A percentile compares a stretch with the other conserved stretches of the same genome.
These are phyloP conservation scores for Cytospora mali DNA, from an alignment of 2,329 filamentous ascomycete genomes.

Conservation along the genomic window DNA sequence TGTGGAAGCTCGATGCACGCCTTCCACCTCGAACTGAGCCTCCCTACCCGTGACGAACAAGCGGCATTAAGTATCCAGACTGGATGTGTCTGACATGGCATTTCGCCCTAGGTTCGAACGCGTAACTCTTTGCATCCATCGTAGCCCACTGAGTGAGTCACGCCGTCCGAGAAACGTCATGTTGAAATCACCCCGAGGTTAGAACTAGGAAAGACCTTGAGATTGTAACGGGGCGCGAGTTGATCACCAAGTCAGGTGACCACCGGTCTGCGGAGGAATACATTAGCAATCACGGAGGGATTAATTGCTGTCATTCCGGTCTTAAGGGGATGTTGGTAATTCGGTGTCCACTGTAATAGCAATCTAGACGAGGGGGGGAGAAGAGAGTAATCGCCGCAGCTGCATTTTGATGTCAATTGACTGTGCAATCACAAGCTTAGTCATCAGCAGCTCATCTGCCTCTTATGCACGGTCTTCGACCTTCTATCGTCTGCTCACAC, in stretches of 20 bases:
- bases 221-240: neutral
- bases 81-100: too few species aligned
- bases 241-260: neutral
- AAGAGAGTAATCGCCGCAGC: too few species aligned
- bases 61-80: neutral
- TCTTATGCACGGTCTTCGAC: too few species aligned
- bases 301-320: neutral
- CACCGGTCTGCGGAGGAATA: neutral
- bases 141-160: neutral
- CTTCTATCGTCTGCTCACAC: neutral
- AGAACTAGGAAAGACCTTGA: neutral
- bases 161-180: neutral
- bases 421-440: neutral
- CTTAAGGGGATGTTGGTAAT: neutral
- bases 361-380: too few species aligned
- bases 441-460: neutral
- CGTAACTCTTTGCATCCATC: too few species aligned
- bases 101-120: neutral
- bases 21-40: neutral
- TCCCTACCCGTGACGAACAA: neutral
- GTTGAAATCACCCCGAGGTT: neutral
- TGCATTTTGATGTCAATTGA: neutral
- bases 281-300: neutral
- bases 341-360: neutral
- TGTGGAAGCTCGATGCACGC: neutral